Evolutionary conservation across 2,329 filamentous ascomycete species (phyloP), one percentile per base, ranked within the genome.

Genomic region (Cylindrodendrum hubeiense): DNA sequence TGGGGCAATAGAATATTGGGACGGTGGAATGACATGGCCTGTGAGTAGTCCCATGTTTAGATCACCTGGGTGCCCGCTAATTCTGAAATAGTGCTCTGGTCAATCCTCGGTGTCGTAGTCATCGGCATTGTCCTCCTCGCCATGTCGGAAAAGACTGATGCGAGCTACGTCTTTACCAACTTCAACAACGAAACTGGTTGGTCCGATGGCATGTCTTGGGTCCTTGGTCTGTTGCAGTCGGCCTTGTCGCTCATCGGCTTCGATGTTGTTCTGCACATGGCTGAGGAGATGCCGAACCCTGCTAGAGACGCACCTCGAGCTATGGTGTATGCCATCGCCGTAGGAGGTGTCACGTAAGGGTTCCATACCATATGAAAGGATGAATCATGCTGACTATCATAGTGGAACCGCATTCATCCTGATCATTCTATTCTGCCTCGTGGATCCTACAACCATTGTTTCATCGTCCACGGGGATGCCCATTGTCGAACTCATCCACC

Each of bases 171-270:
- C 12, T 85, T 85, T 61, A 73, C 78, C 6, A 74, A 80, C 13
- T 84, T 84, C 56, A 70, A 72, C n/a, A 85, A 86, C 67, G 77
- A 78, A 34, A 82, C 80, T 2, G 81, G 81, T 3, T 85, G 83
- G 83, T 74, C 78, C 1, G 80, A 84, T 52, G 84, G 83, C 1
- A 74, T 85, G 17, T 76, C 83, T 0, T 86, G 83, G 83, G 78
- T 85, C 15, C 71, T 85, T 2, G 83, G 83, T 0, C 74, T 85
- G 3, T 72, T 85, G 1, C 83, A 82, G 69, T 79, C 75, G 0
- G 76, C 77, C 0, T 59, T 79, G 0, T 76, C 75, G 17, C 72
- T 80, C 4, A 79, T 77, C 10, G 82, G 81, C 15, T 85, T 83
- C 62, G 83, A 85, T 60, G 82, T 79, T 7, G 79, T 80, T 5